Evolutionary conservation across 1,139 yeast species (phyloP), one percentile per base, ranked within the genome.

Genomic region (Torulaspora globosa): DNA sequence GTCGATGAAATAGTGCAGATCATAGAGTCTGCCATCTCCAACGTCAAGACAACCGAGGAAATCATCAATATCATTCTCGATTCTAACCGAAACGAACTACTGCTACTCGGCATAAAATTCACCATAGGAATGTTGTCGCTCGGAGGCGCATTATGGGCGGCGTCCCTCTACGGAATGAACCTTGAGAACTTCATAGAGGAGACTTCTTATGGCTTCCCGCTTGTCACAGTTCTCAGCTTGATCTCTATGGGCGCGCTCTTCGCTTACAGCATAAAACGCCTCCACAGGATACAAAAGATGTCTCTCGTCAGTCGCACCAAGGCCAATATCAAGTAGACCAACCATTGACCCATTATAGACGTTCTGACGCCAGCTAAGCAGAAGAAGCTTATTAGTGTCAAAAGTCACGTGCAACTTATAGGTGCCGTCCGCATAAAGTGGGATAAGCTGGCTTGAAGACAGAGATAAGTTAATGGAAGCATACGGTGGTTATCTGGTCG

Each of bases 111-210:
- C 49, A 68, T 85, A 48, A 75, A 80, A 49, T 79, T 84, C 43
- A 79, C 88, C 8, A 78, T 83, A 14, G 82, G 84, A 39, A 77
- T 88, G 18, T 64, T 84, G 32, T 71, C 80, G 27, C 62, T 76
- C 48, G 78, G 80, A 0, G 72, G 74, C 12, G 82, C 88, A 0
- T 73, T 85, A 36, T 79, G 85, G 28, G 73, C 82, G 18, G 90
- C 89, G 1, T 86, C 94, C 1, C 73, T 82, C 43, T 85, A 84
- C 58, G 95, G 95, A 36, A 84, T 84, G 94, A 85, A 85, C 59
- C 69, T 84, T 59, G 82, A 82, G 49, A 85, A 84, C 61, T 84
- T 82, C 61, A 79, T 85, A 10, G 95, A 85, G 60, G 88, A 83
- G 28, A 73, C 80, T 2, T 66, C 72, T 42, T 58, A 65, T 45